Percentiles rank a stretch among this genome's conserved stretches.
Conservation (phyloP, 352 stramenopile species). For the Stramenopiles sp. region DNA sequence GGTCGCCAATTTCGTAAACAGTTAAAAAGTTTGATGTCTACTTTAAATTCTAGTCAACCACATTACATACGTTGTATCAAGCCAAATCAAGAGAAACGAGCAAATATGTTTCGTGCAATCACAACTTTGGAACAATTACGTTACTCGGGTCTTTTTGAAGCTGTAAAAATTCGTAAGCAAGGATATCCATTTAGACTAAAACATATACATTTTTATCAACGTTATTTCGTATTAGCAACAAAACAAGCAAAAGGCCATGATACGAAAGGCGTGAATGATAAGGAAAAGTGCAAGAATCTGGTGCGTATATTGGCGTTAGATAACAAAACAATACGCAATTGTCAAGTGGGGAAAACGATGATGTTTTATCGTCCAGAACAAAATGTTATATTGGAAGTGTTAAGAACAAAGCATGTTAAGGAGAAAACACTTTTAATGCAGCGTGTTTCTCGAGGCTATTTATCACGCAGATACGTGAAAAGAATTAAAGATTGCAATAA, state of each 20-base stretch:
- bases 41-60: constrained; percentile 72
- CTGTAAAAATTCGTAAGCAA: constrained; percentile 84
- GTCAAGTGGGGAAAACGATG: neutral
- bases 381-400: neutral
- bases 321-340: neutral
- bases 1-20: constrained; percentile 61
- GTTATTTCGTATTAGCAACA: constrained; percentile 39
- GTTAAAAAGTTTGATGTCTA: constrained; percentile 67
- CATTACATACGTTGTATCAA: constrained; percentile 98
- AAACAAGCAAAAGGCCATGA: neutral
- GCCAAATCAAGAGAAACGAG: constrained; percentile 82
- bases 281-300: neutral
- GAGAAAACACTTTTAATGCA: neutral
- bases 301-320: neutral
- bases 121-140: constrained; percentile 84
- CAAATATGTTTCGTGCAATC: constrained; percentile 56
- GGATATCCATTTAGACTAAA: constrained; percentile 89
- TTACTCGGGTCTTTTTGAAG: constrained; percentile 95
- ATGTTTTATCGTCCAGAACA: constrained; percentile 8
- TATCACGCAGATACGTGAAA: neutral
- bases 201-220: constrained; percentile 72
- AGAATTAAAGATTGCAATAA: neutral
- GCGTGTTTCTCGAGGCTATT: neutral
- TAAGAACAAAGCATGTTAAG: neutral
- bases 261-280: neutral